phyloP scores from a whole-genome alignment of 73 alveolate genomes.

The Urostyla sp. region DNA sequence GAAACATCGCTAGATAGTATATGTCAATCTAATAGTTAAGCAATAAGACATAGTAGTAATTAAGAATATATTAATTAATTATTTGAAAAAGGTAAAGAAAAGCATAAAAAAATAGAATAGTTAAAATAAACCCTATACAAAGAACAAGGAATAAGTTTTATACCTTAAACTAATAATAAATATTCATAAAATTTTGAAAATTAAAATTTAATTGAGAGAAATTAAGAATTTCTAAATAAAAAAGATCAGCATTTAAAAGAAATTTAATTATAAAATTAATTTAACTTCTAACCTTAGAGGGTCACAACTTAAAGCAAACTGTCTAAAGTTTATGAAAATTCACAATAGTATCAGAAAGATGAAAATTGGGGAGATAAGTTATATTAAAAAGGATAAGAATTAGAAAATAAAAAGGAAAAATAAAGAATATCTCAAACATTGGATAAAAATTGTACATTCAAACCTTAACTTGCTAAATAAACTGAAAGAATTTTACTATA shows the following conservation, averaged over 20 bases:
- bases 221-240: slow-evolving; percentile 4
- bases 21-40: too few relatives aligned
- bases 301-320: slow-evolving; percentile 25
- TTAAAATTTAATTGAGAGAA: slow-evolving; percentile 14
- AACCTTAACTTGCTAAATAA: slow-evolving; percentile 42
- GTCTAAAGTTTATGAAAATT: background rate
- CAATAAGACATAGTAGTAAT: too few relatives aligned
- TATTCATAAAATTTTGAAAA: background rate
- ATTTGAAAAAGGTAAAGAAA: background rate
- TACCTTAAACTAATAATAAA: slow-evolving; percentile 13
- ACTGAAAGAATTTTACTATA: slow-evolving; percentile 17
- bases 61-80: too few relatives aligned
- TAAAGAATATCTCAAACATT: background rate
- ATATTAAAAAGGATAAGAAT: background rate
- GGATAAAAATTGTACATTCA: slow-evolving; percentile 36
- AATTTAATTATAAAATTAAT: background rate
- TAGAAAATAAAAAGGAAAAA: slow-evolving; percentile 23
- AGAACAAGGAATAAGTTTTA: slow-evolving; percentile 16
- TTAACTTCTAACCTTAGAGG: slow-evolving; percentile 40
- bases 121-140: slow-evolving; percentile 2
- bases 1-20: too few relatives aligned
- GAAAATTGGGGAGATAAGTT: slow-evolving; percentile 8
- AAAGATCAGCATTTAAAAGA: slow-evolving; percentile 17
- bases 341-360: background rate
- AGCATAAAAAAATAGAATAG: background rate